These are phyloP conservation scores for Oryza brachyantha DNA, from an alignment of 176 grass and related monocot species.

Conservation along the genomic window DNA sequence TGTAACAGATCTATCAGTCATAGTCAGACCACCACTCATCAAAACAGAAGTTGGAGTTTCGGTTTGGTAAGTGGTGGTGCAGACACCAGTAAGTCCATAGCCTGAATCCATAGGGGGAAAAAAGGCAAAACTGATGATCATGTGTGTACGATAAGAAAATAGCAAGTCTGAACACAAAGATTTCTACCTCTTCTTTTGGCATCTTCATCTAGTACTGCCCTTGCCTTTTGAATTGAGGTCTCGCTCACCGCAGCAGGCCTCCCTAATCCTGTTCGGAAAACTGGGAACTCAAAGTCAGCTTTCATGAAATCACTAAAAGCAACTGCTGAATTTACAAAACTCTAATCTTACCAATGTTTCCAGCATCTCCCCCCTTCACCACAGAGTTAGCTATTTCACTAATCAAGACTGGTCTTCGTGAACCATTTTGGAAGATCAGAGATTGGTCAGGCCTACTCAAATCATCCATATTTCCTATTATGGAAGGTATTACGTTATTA, in stretches of 20 bases:
- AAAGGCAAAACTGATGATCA: constrained; percentile 17
- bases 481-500: constrained; percentile 20
- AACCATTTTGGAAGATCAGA: constrained; percentile 32
- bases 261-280: constrained; percentile 66
- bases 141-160: constrained; percentile 6
- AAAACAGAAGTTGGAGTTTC: constrained; percentile 57
- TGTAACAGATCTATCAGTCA: constrained; percentile 42
- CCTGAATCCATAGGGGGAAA: constrained; percentile 36
- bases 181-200: constrained; percentile 29
- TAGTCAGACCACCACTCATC: constrained; percentile 34
- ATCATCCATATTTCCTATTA: constrained; percentile 24
- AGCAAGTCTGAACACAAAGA: background rate
- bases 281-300: constrained; percentile 37
- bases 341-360: constrained; percentile 24
- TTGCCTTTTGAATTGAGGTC: constrained; percentile 64
- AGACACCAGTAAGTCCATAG: constrained; percentile 21
- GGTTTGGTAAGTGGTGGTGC: constrained; percentile 37
- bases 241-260: constrained; percentile 43
- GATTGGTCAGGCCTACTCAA: constrained; percentile 15
- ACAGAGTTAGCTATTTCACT: constrained; percentile 22
- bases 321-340: background rate
- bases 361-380: background rate
- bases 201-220: constrained; percentile 36
- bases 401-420: constrained; percentile 9
- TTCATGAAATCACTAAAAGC: constrained; percentile 22